These are phyloP conservation scores for Umbilicus rupestris DNA, from an alignment of 164 flowering plant species.

Conservation along the genomic window DNA sequence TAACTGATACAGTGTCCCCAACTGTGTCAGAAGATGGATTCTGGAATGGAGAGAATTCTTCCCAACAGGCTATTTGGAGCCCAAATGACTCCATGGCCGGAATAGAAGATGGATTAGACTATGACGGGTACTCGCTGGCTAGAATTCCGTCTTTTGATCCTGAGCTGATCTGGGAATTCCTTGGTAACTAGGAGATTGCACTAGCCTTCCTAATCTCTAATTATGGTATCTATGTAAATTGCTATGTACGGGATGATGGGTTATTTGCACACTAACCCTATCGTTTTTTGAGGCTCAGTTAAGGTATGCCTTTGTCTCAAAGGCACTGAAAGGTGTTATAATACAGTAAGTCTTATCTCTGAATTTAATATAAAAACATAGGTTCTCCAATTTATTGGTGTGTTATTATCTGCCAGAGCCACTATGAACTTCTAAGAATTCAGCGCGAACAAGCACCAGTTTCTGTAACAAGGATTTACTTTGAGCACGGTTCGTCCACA, in stretches of 20 bases:
- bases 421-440: neutral
- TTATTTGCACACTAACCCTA: neutral
- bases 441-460: neutral
- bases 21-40: conserved; percentile 34
- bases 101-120: conserved; percentile 21
- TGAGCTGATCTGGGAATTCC: conserved; percentile 85
- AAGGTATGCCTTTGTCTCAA: neutral
- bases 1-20: conserved; percentile 21
- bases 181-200: conserved; percentile 39
- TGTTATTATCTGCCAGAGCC: neutral
- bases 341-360: neutral
- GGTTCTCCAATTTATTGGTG: neutral
- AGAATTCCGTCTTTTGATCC: conserved; percentile 79
- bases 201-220: neutral
- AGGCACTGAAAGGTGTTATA: neutral
- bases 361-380: neutral
- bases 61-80: conserved; percentile 18
- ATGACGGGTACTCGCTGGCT: conserved; percentile 43
- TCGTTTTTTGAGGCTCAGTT: conserved; percentile 2
- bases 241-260: neutral
- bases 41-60: conserved; percentile 25
- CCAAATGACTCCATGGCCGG: conserved; percentile 7
- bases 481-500: neutral
- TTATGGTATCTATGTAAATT: neutral
- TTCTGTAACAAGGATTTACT: neutral